A percentile compares a stretch with the other conserved stretches of the same genome.
These are phyloP conservation scores for Akanthomyces lecanii DNA, from an alignment of 2,329 filamentous ascomycete genomes.

Conservation along the genomic window DNA sequence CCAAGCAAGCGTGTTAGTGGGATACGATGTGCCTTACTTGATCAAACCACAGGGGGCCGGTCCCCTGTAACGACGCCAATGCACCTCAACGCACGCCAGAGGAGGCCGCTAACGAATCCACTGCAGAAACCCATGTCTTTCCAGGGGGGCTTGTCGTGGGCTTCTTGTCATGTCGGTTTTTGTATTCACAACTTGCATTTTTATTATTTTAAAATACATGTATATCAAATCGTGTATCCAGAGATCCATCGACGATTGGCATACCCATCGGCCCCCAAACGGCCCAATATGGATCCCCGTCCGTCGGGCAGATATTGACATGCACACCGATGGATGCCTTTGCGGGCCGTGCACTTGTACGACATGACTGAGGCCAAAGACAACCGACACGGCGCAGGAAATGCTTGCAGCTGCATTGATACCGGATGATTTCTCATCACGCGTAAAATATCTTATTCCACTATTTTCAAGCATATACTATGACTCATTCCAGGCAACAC, in stretches of 20 bases:
- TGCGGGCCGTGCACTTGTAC: neutral
- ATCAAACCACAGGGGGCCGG: neutral
- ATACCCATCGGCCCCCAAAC: neutral
- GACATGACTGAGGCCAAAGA: too few species aligned
- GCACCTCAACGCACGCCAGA: neutral
- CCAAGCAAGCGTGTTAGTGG: neutral
- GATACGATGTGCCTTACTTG: neutral
- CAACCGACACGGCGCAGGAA: neutral
- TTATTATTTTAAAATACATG: neutral
- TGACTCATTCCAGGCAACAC: too few species aligned
- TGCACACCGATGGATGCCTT: neutral
- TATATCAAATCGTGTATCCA: neutral
- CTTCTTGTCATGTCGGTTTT: neutral
- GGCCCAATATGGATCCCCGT: too few species aligned
- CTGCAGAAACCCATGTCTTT: neutral
- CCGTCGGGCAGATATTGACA: neutral
- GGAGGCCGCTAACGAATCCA: neutral
- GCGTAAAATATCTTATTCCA: neutral
- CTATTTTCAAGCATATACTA: too few species aligned
- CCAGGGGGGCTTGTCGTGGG: neutral
- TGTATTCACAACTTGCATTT: neutral
- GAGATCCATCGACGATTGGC: slow-evolving; percentile 1
- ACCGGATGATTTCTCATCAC: too few species aligned
- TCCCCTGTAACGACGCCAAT: neutral
- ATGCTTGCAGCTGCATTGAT: too few species aligned